These are phyloP conservation scores for Ustilago lituana DNA, from an alignment of 1,284 basidiomycete genomes.

Conservation along the genomic window DNA sequence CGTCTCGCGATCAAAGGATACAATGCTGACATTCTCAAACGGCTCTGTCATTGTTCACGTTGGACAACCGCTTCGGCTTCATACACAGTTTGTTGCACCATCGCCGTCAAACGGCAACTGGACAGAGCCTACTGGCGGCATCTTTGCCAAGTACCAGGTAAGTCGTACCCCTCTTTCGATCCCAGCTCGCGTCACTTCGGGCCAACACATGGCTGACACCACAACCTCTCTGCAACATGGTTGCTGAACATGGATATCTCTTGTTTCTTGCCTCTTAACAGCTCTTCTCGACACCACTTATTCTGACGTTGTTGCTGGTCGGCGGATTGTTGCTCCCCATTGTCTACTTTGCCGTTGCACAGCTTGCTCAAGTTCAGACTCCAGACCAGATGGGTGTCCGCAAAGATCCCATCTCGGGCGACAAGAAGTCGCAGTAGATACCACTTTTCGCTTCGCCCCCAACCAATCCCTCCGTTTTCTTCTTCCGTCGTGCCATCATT, in stretches of 20 bases:
- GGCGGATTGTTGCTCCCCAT: slow-evolving; percentile 41
- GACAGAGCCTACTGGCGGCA: slow-evolving; percentile 40
- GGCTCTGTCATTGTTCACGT: not conserved
- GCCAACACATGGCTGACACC: too few species aligned
- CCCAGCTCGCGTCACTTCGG: too few species aligned
- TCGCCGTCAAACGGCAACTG: slow-evolving; percentile 28
- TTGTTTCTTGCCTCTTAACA: too few species aligned
- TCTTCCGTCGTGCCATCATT: not conserved
- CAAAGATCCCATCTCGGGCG: slow-evolving; percentile 46
- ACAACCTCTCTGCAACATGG: too few species aligned
- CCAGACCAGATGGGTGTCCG: slow-evolving; percentile 52
- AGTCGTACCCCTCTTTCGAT: not conserved
- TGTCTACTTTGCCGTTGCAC: slow-evolving; percentile 44
- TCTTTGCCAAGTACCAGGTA: slow-evolving; percentile 50
- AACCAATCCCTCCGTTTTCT: too few species aligned
- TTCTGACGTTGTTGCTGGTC: slow-evolving; percentile 36
- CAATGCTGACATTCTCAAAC: not conserved
- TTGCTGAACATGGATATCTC: too few species aligned
- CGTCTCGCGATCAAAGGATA: not conserved
- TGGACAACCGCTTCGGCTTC: not conserved
- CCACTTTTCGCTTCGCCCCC: not conserved
- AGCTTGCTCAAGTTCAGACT: slow-evolving; percentile 45
- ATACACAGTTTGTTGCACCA: slow-evolving; percentile 19
- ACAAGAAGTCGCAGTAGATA: slow-evolving; percentile 50
- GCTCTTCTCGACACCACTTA: slow-evolving; percentile 49